phyloP scores from a whole-genome alignment of 345 rosid species.

The Boechera retrofracta region DNA sequence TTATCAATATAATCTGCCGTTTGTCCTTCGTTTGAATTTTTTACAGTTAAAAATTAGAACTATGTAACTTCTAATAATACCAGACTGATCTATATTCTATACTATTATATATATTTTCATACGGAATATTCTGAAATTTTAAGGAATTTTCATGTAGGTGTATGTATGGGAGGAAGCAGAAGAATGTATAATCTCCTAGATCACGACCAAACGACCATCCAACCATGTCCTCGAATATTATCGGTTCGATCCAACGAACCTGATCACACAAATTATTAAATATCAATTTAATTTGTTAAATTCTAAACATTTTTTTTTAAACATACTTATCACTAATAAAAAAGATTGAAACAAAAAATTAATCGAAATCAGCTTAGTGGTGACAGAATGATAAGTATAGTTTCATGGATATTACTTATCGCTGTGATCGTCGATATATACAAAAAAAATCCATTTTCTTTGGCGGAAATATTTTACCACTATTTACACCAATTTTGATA shows the following conservation, averaged over 20 bases:
- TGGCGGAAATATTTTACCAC: not conserved
- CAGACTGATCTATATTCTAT: not conserved
- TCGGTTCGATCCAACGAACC: constrained; percentile 12
- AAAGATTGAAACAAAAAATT: not conserved
- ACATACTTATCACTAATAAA: not conserved
- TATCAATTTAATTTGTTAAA: not conserved
- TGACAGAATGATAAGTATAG: not conserved
- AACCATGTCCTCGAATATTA: constrained; percentile 27
- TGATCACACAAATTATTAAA: not conserved
- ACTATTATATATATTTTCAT: not conserved
- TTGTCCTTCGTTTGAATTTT: not conserved
- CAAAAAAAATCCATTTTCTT: not conserved
- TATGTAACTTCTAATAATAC: constrained; percentile 3
- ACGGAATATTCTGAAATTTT: not conserved
- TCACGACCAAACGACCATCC: constrained; percentile 40
- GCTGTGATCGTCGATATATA: not conserved
- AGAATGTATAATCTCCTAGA: constrained; percentile 26
- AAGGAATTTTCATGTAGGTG: constrained; percentile 23
- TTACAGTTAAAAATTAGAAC: not conserved
- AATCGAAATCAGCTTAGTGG: not conserved
- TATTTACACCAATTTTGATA: not conserved
- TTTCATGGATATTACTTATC: not conserved
- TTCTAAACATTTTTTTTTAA: not conserved
- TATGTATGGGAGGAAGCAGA: constrained; percentile 32
- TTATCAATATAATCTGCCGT: not conserved